Base-by-base conservation (phyloP, 805 yeast genomes). In the Kodamaea fukazawae region DNA sequence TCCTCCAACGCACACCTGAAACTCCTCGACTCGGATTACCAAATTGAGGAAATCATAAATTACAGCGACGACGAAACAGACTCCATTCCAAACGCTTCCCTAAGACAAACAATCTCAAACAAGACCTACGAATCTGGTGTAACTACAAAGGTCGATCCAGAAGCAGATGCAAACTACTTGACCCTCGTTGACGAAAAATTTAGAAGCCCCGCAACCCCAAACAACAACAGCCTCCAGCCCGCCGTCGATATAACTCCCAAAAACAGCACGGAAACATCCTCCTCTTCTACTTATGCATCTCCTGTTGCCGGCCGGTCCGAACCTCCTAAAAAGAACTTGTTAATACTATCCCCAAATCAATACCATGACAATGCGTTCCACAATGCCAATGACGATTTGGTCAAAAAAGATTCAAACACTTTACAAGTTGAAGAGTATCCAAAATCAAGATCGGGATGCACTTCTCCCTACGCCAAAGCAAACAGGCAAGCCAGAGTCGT, bases 401-500 rank as follows among this genome's bases (percentile, higher is more conserved):
- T 30, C 17, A 33, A 16, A 23, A 27, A 28, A 9, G 23, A 8
- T 32, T 11, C 23, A 16, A 3, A 17, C 29, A 29, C 12, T 15
- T 42, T 34, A 38, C 30, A 27, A 12, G 53, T 52, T 4, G 67
- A 60, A 4, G 47, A 39, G 4, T 39, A 43, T 16, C 23, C 23
- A 20, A 45, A 50, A 25, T 45, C 51, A 5, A 52, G 70, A 33
- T 55, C 67, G 1, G 54, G 51, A 9, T 57, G 63, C 17, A 53
- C 68, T 6, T 65, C 71, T 20, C 75, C 75, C 5, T 53, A 64
- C 53, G 75, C 73, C 1, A 63, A 54, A 45, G 68, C 58, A 5
- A 69, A 69, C 40, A 55, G 75, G 37, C 75, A 69, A 46, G 75
- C 75, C 2, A 56, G 73, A 20, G 72, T 69, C 7, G 64, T 69